These are phyloP conservation scores for Chionographis japonica DNA, from an alignment of 106 monocot genomes.

Conservation along the genomic window DNA sequence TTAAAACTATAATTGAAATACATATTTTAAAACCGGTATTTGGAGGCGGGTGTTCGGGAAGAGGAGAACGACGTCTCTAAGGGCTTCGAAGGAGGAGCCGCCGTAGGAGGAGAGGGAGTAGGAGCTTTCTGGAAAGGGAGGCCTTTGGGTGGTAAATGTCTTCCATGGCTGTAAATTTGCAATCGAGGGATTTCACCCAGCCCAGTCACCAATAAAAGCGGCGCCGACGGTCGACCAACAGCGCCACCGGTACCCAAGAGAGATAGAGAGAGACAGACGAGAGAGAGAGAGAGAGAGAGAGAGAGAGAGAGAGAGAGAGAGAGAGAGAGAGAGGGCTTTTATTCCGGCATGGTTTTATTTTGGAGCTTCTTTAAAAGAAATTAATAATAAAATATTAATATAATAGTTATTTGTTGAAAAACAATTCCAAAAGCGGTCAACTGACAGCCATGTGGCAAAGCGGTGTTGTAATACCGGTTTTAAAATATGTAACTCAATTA, in stretches of 20 bases:
- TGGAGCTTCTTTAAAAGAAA: no score
- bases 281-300: not conserved
- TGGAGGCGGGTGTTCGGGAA: conserved; percentile 3
- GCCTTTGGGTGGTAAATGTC: conserved; percentile 1
- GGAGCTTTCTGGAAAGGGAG: not conserved
- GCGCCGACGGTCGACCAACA: not conserved
- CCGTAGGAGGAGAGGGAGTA: conserved; percentile 1
- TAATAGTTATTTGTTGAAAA: no score
- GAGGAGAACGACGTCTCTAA: no score
- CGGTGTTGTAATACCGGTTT: no score
- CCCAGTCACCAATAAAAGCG: not conserved
- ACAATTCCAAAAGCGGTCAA: no score
- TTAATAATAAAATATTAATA: no score
- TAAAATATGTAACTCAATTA: no score
- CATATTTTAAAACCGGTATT: no score
- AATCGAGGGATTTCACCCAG: conserved; percentile 14
- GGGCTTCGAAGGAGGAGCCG: conserved; percentile 6
- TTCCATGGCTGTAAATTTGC: conserved; percentile 11
- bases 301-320: not conserved
- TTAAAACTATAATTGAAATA: no score
- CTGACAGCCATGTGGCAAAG: no score
- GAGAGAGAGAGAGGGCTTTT: no score
- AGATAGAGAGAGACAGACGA: not conserved
- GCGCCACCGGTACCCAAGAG: not conserved
- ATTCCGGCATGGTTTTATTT: no score